A percentile compares a stretch with the other conserved stretches of the same genome.
These are phyloP conservation scores for Rhodamnia rubescens DNA, from an alignment of 345 rosid genomes.

Conservation along the genomic window DNA sequence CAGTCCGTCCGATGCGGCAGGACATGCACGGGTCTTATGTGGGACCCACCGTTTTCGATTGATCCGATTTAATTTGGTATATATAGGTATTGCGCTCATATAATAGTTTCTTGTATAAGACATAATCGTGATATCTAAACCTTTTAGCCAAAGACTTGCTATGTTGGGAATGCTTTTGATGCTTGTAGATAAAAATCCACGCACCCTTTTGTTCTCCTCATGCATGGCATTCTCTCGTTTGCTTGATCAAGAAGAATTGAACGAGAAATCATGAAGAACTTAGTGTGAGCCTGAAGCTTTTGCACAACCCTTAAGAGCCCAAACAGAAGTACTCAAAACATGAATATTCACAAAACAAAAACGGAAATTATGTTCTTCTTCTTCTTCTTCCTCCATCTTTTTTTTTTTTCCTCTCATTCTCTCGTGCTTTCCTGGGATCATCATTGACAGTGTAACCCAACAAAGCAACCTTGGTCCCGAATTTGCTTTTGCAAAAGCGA, in stretches of 20 bases:
- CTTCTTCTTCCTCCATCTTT: background rate
- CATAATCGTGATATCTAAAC: background rate
- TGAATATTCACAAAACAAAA: background rate
- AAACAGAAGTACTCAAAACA: background rate
- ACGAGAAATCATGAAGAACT: background rate
- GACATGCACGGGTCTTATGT: background rate
- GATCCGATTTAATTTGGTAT: background rate
- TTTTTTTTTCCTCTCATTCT: background rate
- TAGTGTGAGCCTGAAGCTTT: background rate
- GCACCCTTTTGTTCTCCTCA: background rate
- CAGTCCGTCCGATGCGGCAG: background rate
- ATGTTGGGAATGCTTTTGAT: background rate
- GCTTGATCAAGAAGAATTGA: background rate
- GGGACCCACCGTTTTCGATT: background rate
- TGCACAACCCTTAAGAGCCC: background rate
- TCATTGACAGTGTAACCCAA: background rate
- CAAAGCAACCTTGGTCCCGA: background rate
- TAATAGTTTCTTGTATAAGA: background rate
- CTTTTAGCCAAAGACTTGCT: background rate
- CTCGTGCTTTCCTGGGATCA: background rate
- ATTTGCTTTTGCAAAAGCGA: background rate
- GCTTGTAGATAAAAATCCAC: background rate
- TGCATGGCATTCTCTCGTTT: background rate
- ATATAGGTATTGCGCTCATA: rapidly evolving
- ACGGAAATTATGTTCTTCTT: background rate